Base-by-base conservation (phyloP, 805 yeast genomes). In the Cephaloascus fragrans region DNA sequence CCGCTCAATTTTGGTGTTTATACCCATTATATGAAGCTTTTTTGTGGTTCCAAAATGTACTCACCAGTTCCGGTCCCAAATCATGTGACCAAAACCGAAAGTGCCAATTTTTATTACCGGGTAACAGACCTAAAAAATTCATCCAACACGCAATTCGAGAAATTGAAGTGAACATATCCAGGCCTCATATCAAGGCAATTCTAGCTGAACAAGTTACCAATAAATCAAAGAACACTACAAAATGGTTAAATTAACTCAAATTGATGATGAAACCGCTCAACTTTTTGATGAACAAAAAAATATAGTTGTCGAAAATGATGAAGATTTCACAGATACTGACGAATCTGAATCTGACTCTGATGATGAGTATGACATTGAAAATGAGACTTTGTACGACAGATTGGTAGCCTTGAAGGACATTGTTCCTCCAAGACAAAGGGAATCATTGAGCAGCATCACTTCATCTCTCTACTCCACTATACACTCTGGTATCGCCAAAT, bases 321-420 rank as follows among this genome's bases (percentile, higher is more conserved):
- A 52, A 28, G 67, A 64, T 19, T 61, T 51, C n/a, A 61, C 60
- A 4, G 64, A 61, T 32, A 51, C 49, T 35, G 52, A 47, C 31
- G 86, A 79, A 42, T 62, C 69, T 19, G 85, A 77, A 32, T 64
- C 72, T 20, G 84, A 68, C 38, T 56, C 59, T 39, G 81, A 80
- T 42, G 86, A 79, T 45, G 94, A 84, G 49, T 85, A 76, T 47
- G 86, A 84, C 57, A 51, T 69, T 42, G 84, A 79, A 54, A 77
- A 80, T 55, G 99, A 93, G 70, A 80, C 96, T 26, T 48, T 93
- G 15, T 62, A 70, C 44, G 97, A 93, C 52, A 83, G 99, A 75
- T 61, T 93, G 46, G 76, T 77, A 45, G 98, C 99, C 37, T 75
- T 93, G 53, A 87, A 81, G 62, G 97, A 93, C 58, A 84, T 90